Percentiles rank a stretch among this genome's conserved stretches.
Evolutionary conservation across 352 stramenopile species (phyloP).

Genomic region (Pythium periplocum): DNA sequence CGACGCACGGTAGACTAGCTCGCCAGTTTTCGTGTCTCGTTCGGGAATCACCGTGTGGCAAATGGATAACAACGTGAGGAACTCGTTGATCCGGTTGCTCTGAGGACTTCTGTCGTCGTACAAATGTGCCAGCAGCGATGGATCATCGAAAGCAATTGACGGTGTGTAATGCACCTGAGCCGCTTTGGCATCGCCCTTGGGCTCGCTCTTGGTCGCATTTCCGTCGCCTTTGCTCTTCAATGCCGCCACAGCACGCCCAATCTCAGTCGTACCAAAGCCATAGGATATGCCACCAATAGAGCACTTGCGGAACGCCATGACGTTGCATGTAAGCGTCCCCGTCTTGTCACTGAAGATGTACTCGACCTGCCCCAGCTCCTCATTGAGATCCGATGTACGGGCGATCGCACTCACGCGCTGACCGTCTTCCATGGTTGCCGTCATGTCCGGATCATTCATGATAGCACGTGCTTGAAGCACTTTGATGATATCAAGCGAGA

Average conservation of each 20-base stretch:
- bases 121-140: slow-evolving; percentile 27
- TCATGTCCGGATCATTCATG: slow-evolving; percentile 81
- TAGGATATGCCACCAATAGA: slow-evolving; percentile 83
- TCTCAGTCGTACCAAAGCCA: slow-evolving; percentile 81
- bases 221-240: slow-evolving; percentile 6
- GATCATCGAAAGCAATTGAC: slow-evolving; percentile 54
- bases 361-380: slow-evolving; percentile 92
- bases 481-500: slow-evolving; percentile 93
- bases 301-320: slow-evolving; percentile 96
- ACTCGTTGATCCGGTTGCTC: slow-evolving; percentile 42
- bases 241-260: slow-evolving; percentile 91
- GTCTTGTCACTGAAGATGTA: slow-evolving; percentile 99
- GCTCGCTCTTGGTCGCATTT: no score
- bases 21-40: slow-evolving; percentile 50
- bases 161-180: slow-evolving; percentile 50
- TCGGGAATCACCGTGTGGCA: slow-evolving; percentile 68
- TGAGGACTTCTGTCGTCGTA: slow-evolving; percentile 25
- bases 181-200: slow-evolving; percentile 5
- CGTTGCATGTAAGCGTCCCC: slow-evolving; percentile 97
- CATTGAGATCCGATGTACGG: slow-evolving; percentile 87
- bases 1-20: slow-evolving; percentile 39
- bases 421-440: slow-evolving; percentile 12
- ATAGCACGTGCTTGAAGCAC: slow-evolving; percentile 87
- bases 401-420: slow-evolving; percentile 71
- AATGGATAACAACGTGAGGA: slow-evolving; percentile 49